Base-by-base conservation (phyloP, 305 asterid genomes). In the Striga hermonthica region DNA sequence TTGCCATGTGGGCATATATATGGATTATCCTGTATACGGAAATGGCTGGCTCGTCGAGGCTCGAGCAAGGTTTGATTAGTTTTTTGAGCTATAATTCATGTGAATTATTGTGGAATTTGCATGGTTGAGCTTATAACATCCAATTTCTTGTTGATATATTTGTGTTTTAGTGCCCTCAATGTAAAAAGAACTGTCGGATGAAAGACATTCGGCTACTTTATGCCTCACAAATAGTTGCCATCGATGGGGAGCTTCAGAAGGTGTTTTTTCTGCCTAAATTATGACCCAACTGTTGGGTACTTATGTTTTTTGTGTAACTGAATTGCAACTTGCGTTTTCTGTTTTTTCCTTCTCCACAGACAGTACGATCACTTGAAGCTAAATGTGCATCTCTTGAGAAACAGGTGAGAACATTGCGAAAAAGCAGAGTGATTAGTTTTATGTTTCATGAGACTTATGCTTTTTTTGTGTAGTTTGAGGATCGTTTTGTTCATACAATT, bases 1-100 rank as follows among this genome's bases (percentile, higher is more conserved):
- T 83, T 93, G 81, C 98, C 97, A 0, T 93, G 98, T 66, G 98
- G 98, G 34, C 98, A 93, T 62, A 57, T 90, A 64, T 93, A 79
- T 59, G 98, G 98, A 12, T 53, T 76, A 57, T 83, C 89, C 55
- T 93, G 98, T 76, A 86, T 93, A 74, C 86, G 83, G 79, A 93
- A 76, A 78, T 93, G 98, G 97, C 59, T 93, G 80, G 67, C 75
- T 52, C 77, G 80, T 34, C 82, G 70, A 67, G 74, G 86, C 66
- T 76, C 85, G 9, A 81, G 84, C 72, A 89, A 91, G 98, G 97
- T 49, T 9, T 9, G 10, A 39, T 8, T 47, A 47, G 53, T 6
- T 4, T 13, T 4, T 10, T 47, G 6, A 47, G 53, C 53, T 47
- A 10, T 47, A 47, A 47, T 47, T 47, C 14, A 47, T 12, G 53